Evolutionary conservation across 257 asterid species (phyloP).

Genomic region (Capsicum baccatum): DNA sequence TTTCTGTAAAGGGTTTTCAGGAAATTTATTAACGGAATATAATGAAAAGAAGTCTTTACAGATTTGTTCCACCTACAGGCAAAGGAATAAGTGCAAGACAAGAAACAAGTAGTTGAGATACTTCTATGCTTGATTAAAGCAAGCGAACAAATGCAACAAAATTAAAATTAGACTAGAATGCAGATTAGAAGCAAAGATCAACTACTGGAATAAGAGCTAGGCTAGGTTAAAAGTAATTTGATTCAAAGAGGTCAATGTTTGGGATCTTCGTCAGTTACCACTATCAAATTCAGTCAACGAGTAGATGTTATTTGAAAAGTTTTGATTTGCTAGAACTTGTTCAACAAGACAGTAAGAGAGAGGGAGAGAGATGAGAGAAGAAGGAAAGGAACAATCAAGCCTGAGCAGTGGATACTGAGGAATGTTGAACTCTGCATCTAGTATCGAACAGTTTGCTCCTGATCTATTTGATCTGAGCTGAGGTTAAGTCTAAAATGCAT

Average conservation of each 20-base stretch:
- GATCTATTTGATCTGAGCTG: conserved; percentile 5
- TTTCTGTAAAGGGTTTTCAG: not conserved
- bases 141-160: not conserved
- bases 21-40: not conserved
- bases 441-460: conserved; percentile 5
- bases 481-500: conserved; percentile 15
- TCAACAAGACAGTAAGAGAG: not conserved
- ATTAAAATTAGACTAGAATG: not conserved
- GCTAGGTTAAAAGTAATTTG: not conserved
- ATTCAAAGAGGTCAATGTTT: conserved; percentile 4
- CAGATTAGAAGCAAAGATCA: conserved; percentile 11
- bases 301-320: not conserved
- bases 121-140: not conserved
- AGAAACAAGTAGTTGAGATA: not conserved
- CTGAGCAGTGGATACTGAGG: conserved; percentile 22
- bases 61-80: not conserved
- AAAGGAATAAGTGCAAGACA: not conserved
- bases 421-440: conserved; percentile 19
- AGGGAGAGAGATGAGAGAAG: not conserved
- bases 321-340: not conserved
- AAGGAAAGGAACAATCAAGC: conserved; percentile 3
- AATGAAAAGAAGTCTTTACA: not conserved
- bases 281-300: not conserved
- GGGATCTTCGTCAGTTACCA: not conserved
- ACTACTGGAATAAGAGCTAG: conserved; percentile 7